Evolutionary conservation across 768 basidiomycete species (phyloP).

Genomic region (Leccinum uliginosum): DNA sequence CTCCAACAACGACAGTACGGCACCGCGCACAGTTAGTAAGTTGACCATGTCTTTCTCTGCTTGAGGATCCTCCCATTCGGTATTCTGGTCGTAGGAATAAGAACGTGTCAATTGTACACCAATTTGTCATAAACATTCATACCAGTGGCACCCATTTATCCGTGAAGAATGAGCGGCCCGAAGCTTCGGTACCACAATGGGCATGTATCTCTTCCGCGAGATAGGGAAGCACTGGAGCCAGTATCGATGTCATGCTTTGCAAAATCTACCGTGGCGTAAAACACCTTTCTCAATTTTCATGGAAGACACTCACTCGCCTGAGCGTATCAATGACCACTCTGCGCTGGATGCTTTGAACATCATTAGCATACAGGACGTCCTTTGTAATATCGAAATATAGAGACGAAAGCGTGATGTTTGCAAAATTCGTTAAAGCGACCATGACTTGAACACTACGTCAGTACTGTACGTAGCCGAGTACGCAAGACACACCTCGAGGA

Average conservation of each 20-base stretch:
- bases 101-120: not conserved
- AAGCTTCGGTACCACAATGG: conserved; percentile 14
- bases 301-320: conserved; percentile 46
- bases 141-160: conserved; percentile 69
- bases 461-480: not conserved
- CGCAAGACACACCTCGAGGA: conserved; percentile 56
- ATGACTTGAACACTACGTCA: conserved; percentile 49
- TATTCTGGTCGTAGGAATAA: conserved; percentile 33
- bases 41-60: conserved; percentile 60
- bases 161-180: conserved; percentile 59
- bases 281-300: not conserved
- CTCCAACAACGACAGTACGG: conserved; percentile 68
- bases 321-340: conserved; percentile 67
- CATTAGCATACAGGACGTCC: conserved; percentile 81
- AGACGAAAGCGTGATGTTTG: conserved; percentile 80
- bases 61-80: conserved; percentile 57
- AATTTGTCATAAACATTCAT: conserved; percentile 20
- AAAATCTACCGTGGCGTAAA: conserved; percentile 45
- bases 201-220: conserved; percentile 83
- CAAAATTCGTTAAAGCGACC: conserved; percentile 68
- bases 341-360: conserved; percentile 46
- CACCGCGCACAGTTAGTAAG: conserved; percentile 56
- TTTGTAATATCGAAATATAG: conserved; percentile 92
- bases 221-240: conserved; percentile 87
- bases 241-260: conserved; percentile 57